Conservation (phyloP, 164 flowering plant genomes). For the Brasenia schreberi region DNA sequence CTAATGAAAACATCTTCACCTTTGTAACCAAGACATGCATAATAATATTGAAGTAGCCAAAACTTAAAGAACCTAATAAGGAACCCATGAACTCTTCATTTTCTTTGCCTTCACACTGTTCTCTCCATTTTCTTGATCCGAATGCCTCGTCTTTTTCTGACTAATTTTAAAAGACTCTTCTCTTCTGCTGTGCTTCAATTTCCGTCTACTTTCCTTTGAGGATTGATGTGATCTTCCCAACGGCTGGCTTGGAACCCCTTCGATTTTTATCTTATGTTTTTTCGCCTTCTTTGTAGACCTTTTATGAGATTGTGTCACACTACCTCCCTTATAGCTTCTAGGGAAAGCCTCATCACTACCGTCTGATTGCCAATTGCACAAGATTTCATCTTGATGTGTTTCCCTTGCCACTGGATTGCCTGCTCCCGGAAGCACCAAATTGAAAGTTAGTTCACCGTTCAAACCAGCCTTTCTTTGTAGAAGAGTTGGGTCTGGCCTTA, state of each 20-base stretch:
- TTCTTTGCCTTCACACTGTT: conserved; percentile 16
- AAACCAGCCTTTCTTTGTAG: conserved; percentile 76
- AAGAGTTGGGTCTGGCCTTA: conserved; percentile 72
- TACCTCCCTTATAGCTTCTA: conserved; percentile 22
- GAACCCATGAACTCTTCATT: conserved; percentile 8
- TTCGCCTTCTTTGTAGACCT: not conserved
- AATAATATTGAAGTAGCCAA: not conserved
- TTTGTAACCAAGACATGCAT: too few species aligned
- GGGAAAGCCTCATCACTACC: conserved; percentile 61
- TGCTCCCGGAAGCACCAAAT: conserved; percentile 65
- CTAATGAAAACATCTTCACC: not conserved
- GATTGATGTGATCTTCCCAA: too few species aligned
- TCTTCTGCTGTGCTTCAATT: conserved; percentile 36
- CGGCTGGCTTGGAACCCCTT: too few species aligned
- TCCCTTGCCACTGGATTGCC: conserved; percentile 36
- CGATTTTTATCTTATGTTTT: not conserved
- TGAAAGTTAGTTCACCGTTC: conserved; percentile 51
- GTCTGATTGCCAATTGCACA: conserved; percentile 55
- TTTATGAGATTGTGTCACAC: not conserved
- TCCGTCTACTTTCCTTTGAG: conserved; percentile 6
- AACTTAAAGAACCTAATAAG: not conserved
- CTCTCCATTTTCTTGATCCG: conserved; percentile 11
- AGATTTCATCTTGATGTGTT: conserved; percentile 30
- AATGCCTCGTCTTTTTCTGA: conserved; percentile 16
- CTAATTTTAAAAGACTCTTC: conserved; percentile 11